Evolutionary conservation across 345 rosid species (phyloP), one percentile per base, ranked within the genome.

Genomic region (Schrenkiella parvula): DNA sequence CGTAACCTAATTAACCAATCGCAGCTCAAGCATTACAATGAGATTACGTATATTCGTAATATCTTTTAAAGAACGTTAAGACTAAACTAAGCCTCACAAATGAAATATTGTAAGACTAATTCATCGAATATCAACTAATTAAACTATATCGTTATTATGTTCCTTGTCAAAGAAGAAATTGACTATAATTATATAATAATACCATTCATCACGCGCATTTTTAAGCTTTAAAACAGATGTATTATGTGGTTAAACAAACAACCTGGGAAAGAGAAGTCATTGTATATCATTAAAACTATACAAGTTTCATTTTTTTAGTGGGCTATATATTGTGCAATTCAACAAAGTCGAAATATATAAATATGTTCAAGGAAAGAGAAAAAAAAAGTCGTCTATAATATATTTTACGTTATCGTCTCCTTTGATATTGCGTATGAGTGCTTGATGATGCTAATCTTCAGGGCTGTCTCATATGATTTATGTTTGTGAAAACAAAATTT

Each of bases 361-460:
- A n/a, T 46, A 46, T 46, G 31, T 25, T 44, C 18, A 44, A 29
- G 5, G 19, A 12, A 29, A 31, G 13, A 6, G 1, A 2, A 22
- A 7, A 35, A 64, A n/a, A n/a, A 48, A 37, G 53, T 71, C 69
- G 44, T 62, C 62, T 7, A 41, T 48, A 51, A 14, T 39, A 39
- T 71, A 51, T 61, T 28, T 50, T 39, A 71, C 8, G 15, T 29
- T 60, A 61, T 71, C 68, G 21, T 60, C 19, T 47, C 48, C 2
- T 31, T 69, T n/a, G 23, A 18, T 41, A 63, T 57, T 46, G 14
- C 19, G 4, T 39, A 31, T 31, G 38, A 38, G 60, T 38, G 68
- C 52, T 71, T 60, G 53, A 41, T 28, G 72, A 60, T 22, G 38
- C 38, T 54, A 26, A 28, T 42, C 15, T 23, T 50, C 2, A 28